Conservation (phyloP, 1,284 basidiomycete genomes). For the Bjerkandera adusta region DNA sequence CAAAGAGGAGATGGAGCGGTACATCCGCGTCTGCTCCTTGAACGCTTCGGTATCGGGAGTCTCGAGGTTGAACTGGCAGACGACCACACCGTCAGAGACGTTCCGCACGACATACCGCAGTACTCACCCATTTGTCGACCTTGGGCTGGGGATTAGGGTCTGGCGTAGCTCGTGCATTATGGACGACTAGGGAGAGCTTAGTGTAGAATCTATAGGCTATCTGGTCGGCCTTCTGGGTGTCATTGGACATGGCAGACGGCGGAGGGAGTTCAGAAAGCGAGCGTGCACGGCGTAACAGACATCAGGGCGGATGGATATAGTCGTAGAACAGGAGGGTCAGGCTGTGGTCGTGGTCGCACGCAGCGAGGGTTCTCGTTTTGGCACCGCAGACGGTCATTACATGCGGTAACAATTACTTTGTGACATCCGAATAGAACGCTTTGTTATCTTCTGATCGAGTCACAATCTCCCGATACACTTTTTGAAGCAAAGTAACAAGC, state of each 20-base stretch:
- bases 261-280: conserved; percentile 22
- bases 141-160: conserved; percentile 43
- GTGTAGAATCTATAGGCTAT: conserved; percentile 78
- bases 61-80: conserved; percentile 73
- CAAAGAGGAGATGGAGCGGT: conserved; percentile 56
- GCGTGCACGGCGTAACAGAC: conserved; percentile 23
- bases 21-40: conserved; percentile 58
- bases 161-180: conserved; percentile 62
- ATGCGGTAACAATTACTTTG: background rate
- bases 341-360: conserved; percentile 29
- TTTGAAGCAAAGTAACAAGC: background rate
- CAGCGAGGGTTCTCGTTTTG: conserved; percentile 13
- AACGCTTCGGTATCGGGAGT: conserved; percentile 66
- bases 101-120: background rate
- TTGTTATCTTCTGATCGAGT: background rate
- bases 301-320: conserved; percentile 27
- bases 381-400: conserved; percentile 2
- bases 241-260: conserved; percentile 43
- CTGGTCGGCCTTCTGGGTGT: conserved; percentile 75
- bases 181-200: conserved; percentile 71
- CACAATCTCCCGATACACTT: background rate
- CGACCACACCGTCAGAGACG: conserved; percentile 2
- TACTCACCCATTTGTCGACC: conserved; percentile 76
- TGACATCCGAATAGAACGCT: background rate
- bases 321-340: conserved; percentile 15